These are phyloP conservation scores for Nigrospora sphaerica DNA, from an alignment of 2,329 filamentous ascomycete species.

Conservation along the genomic window DNA sequence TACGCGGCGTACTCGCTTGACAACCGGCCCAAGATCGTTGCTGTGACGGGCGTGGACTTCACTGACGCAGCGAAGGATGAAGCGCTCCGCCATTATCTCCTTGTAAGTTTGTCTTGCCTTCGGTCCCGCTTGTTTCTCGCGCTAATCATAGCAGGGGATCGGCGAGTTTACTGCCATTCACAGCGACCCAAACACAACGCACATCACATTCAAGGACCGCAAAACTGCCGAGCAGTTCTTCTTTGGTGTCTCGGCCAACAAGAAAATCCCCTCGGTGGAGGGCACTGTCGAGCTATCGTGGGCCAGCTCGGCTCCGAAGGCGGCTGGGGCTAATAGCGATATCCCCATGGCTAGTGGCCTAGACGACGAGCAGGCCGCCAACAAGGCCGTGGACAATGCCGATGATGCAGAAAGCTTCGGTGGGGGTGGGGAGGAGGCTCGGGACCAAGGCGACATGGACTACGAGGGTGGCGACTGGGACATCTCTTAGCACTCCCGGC, in stretches of 20 bases:
- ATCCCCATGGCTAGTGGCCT: constrained; percentile 9
- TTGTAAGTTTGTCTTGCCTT: constrained; percentile 39
- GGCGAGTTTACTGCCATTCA: constrained; percentile 57
- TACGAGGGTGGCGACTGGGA: constrained; percentile 22
- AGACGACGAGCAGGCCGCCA: constrained; percentile 13
- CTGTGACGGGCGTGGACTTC: constrained; percentile 57
- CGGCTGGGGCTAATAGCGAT: constrained; percentile 10
- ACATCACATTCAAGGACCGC: constrained; percentile 59
- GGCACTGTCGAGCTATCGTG: constrained; percentile 61
- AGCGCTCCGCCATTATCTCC: constrained; percentile 61
- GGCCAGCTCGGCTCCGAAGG: constrained; percentile 31
- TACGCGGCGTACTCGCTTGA: constrained; percentile 64
- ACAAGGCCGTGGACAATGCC: constrained; percentile 9
- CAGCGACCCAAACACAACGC: constrained; percentile 35
- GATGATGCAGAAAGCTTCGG: constrained; percentile 8
- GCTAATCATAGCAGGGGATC: constrained; percentile 38
- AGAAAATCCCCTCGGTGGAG: constrained; percentile 53
- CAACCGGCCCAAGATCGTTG: constrained; percentile 65
- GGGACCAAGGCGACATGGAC: constrained; percentile 24
- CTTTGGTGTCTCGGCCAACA: constrained; percentile 40
- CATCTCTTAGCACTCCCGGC: constrained; percentile 6
- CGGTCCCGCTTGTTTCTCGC: neutral
- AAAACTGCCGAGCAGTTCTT: constrained; percentile 66
- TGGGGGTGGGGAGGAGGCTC: constrained; percentile 5
- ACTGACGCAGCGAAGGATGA: constrained; percentile 59